phyloP scores from a whole-genome alignment of 176 grass and related monocot genomes.

The Areca catechu region DNA sequence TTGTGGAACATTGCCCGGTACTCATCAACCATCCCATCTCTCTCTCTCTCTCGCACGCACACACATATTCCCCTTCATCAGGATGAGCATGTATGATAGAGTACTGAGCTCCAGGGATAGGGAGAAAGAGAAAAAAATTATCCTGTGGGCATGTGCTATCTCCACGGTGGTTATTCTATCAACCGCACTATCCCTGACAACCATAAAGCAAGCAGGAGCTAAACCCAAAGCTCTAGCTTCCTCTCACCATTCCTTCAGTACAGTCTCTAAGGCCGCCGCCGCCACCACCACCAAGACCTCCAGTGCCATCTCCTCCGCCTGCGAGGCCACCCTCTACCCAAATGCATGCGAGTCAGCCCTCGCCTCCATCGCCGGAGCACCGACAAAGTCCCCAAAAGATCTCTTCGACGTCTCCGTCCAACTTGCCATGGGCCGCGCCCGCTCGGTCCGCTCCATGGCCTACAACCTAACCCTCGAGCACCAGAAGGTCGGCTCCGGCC shows the following conservation, averaged over 20 bases:
- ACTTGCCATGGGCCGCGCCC: slow-evolving; percentile 46
- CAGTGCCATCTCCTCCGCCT: slow-evolving; percentile 21
- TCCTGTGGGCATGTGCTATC: slow-evolving; percentile 20
- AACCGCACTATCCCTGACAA: no score
- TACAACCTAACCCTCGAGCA: slow-evolving; percentile 31
- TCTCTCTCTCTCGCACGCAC: background rate
- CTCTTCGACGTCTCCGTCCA: slow-evolving; percentile 60
- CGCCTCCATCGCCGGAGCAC: slow-evolving; percentile 16
- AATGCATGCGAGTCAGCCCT: slow-evolving; percentile 42
- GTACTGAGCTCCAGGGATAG: slow-evolving; percentile 4
- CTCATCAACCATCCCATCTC: background rate
- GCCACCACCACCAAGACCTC: background rate
- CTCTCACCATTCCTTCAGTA: background rate
- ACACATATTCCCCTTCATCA: background rate
- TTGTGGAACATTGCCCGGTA: no score
- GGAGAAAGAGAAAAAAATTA: slow-evolving; percentile 6
- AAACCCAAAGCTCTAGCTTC: slow-evolving; percentile 13
- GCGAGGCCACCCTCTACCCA: slow-evolving; percentile 48
- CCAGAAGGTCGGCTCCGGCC: background rate
- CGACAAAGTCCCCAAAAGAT: slow-evolving; percentile 2
- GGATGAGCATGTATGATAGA: background rate
- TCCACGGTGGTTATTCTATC: background rate
- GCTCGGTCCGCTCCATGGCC: slow-evolving; percentile 42
- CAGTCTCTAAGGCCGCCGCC: background rate
- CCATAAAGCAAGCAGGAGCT: no score